phyloP scores from a whole-genome alignment of 306 rosid genomes.

The Carpinus fangiana region DNA sequence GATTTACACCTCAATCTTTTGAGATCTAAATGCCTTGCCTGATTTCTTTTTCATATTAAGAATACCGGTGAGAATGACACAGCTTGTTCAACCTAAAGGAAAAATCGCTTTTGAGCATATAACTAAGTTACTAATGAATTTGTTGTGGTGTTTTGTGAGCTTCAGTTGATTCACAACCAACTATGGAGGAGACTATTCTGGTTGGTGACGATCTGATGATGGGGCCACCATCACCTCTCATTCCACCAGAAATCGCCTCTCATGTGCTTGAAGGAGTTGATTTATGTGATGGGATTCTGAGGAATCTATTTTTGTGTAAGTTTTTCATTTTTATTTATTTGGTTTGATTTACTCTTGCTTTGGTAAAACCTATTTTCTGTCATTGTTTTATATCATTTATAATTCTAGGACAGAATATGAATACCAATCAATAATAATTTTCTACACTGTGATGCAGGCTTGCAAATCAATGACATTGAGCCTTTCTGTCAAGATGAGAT shows the following conservation, averaged over 20 bases:
- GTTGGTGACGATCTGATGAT: constrained; percentile 93
- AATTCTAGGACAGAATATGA: no score
- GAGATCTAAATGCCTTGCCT: not conserved
- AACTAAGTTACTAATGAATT: not conserved
- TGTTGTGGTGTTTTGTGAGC: constrained; percentile 24
- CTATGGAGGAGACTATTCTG: constrained; percentile 92
- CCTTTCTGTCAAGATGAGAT: constrained; percentile 97
- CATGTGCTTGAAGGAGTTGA: constrained; percentile 91
- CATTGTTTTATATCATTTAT: not conserved
- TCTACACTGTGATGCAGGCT: constrained; percentile 47
- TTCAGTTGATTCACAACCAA: constrained; percentile 90
- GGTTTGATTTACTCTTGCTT: not conserved
- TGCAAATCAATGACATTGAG: constrained; percentile 93
- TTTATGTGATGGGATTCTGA: constrained; percentile 82
- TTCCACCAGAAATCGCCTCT: constrained; percentile 90
- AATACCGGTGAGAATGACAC: not conserved
- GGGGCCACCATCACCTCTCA: constrained; percentile 91
- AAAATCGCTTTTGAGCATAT: not conserved
- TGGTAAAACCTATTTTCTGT: constrained; percentile 12
- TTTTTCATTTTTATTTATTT: not conserved
- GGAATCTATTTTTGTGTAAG: constrained; percentile 86
- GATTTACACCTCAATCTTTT: not conserved
- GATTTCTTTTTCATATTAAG: not conserved
- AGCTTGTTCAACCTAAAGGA: not conserved
- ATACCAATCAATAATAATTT: not conserved